Conservation (phyloP, 179 eudicot genomes). For the Sideroxylon spinosum region DNA sequence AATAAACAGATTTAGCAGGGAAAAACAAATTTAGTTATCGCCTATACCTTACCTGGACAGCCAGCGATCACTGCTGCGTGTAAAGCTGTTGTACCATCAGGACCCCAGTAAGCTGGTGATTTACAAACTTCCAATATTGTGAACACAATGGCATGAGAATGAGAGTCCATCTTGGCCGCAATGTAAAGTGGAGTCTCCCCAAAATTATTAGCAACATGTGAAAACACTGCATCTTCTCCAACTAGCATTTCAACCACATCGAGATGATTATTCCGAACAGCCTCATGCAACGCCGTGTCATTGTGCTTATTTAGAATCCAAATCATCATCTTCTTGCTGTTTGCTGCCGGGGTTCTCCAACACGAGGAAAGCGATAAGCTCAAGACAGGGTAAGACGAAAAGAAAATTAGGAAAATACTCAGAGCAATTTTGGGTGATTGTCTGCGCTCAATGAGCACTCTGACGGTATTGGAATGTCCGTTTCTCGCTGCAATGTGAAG, state of each 20-base stretch:
- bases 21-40: no score
- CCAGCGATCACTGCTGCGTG: conserved; percentile 3
- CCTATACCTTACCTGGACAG: no score
- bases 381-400: no score
- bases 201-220: neutral
- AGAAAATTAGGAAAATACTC: no score
- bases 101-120: conserved; percentile 11
- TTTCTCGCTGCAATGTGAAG: neutral
- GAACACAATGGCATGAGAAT: neutral
- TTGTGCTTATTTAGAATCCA: neutral
- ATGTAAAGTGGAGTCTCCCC: neutral
- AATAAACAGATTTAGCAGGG: no score
- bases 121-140: neutral
- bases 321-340: neutral
- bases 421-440: no score
- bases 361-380: no score
- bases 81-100: conserved; percentile 18
- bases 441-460: neutral
- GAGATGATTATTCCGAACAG: neutral
- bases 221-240: neutral
- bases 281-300: neutral
- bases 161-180: neutral
- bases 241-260: neutral
- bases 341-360: no score
- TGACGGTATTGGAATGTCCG: neutral